phyloP scores from a whole-genome alignment of 2,329 filamentous ascomycete genomes.

The Dryadomyces sulphureus region DNA sequence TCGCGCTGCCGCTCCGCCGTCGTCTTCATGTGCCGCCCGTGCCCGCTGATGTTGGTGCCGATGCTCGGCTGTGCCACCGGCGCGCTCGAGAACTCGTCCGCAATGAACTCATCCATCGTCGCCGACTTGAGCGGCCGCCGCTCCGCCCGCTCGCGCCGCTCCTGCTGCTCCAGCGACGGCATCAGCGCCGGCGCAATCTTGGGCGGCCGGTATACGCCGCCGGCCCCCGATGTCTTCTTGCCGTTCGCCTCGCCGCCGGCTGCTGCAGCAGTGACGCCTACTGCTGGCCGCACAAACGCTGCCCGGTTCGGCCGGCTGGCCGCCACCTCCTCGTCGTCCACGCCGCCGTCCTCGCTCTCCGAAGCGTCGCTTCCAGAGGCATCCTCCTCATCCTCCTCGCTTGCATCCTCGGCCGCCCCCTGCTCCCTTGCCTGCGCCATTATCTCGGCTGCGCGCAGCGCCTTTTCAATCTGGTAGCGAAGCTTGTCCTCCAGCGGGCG shows the following conservation, averaged over 20 bases:
- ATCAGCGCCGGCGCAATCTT: constrained; percentile 77
- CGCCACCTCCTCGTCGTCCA: constrained; percentile 12
- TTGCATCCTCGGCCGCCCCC: constrained; percentile 20
- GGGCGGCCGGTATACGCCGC: constrained; percentile 74
- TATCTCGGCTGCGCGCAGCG: constrained; percentile 74
- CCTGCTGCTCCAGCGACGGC: constrained; percentile 45
- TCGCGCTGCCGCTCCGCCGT: constrained; percentile 63
- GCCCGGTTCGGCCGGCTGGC: constrained; percentile 19
- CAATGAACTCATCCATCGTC: constrained; percentile 85
- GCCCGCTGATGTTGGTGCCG: constrained; percentile 70
- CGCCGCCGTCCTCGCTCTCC: constrained; percentile 18
- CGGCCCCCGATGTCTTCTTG: constrained; percentile 11
- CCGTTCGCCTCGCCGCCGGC: not conserved
- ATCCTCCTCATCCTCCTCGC: constrained; percentile 16
- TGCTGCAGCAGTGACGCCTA: not conserved
- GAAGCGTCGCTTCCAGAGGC: constrained; percentile 15
- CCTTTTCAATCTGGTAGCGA: constrained; percentile 92
- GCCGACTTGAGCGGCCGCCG: constrained; percentile 57
- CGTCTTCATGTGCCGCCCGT: constrained; percentile 68
- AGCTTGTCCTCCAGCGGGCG: constrained; percentile 78
- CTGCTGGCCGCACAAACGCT: constrained; percentile 19
- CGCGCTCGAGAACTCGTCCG: constrained; percentile 65
- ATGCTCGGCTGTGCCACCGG: constrained; percentile 81
- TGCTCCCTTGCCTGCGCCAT: constrained; percentile 33
- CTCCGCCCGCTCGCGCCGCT: constrained; percentile 45